Conservation (phyloP, 2,329 filamentous ascomycete genomes). For the Ustulina deusta region DNA sequence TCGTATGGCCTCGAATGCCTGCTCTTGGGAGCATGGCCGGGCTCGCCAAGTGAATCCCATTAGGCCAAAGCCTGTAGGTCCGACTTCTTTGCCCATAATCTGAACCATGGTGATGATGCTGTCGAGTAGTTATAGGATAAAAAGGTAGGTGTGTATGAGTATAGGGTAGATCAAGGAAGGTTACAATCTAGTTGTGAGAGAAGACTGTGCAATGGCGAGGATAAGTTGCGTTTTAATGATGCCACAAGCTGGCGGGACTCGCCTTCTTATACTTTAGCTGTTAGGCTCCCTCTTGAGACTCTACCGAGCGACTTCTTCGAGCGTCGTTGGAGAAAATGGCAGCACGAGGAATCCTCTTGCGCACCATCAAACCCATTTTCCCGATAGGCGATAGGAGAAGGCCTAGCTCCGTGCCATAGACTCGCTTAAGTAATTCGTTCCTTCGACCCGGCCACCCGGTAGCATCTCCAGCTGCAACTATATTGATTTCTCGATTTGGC, state of each 20-base stretch:
- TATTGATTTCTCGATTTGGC: neutral
- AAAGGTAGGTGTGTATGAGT: neutral
- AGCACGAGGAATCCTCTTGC: neutral
- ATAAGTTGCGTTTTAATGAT: conserved; percentile 1
- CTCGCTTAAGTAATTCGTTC: neutral
- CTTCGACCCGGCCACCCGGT: neutral
- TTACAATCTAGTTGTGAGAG: neutral
- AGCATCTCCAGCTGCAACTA: neutral
- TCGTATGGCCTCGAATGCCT: conserved; percentile 62
- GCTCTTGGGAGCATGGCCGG: conserved; percentile 51
- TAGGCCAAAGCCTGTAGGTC: conserved; percentile 45
- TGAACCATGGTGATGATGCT: conserved; percentile 44
- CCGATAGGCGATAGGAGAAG: conserved; percentile 4
- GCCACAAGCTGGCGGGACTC: neutral
- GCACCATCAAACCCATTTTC: neutral
- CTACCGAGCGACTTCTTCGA: neutral
- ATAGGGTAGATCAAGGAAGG: neutral
- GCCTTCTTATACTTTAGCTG: conserved; percentile 34
- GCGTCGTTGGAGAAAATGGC: neutral
- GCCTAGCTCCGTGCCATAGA: conserved; percentile 12
- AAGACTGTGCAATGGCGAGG: conserved; percentile 1
- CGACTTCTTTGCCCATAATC: conserved; percentile 46
- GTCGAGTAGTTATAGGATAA: neutral
- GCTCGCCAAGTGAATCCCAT: conserved; percentile 52
- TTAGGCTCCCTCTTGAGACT: neutral